Conservation (phyloP, 495 filamentous ascomycete genomes). For the Choiromyces venosus region DNA sequence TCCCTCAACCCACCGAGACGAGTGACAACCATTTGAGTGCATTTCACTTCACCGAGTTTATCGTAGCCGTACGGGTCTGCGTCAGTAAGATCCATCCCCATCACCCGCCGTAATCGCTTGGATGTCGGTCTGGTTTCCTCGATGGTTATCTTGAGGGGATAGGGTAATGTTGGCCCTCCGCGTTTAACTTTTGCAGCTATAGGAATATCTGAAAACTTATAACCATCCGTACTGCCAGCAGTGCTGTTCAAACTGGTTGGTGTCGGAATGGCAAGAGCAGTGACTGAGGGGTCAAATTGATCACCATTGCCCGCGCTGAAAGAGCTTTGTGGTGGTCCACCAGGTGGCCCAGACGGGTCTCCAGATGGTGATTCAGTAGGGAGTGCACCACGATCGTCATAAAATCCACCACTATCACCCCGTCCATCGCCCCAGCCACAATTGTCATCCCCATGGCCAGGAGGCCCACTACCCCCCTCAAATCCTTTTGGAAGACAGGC, state of each 20-base stretch:
- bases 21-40: conserved; percentile 25
- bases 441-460: neutral
- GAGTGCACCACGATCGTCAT: neutral
- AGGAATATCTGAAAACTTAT: neutral
- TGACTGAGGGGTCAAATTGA: neutral
- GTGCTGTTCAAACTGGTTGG: neutral
- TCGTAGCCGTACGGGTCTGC: conserved; percentile 14
- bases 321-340: neutral
- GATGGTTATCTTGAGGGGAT: conserved; percentile 18
- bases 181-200: neutral
- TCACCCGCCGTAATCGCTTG: conserved; percentile 15
- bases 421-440: neutral
- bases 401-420: neutral
- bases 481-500: neutral
- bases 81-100: conserved; percentile 39
- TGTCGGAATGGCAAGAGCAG: conserved; percentile 10
- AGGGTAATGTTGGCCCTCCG: neutral
- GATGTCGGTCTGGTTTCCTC: conserved; percentile 28
- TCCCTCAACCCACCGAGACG: conserved; percentile 9
- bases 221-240: neutral
- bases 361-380: neutral
- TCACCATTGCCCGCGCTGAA: neutral
- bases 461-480: neutral
- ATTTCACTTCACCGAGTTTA: conserved; percentile 16
- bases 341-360: neutral